Evolutionary conservation across 345 rosid genomes (phyloP).

Genomic region (Sapria himalayana): DNA sequence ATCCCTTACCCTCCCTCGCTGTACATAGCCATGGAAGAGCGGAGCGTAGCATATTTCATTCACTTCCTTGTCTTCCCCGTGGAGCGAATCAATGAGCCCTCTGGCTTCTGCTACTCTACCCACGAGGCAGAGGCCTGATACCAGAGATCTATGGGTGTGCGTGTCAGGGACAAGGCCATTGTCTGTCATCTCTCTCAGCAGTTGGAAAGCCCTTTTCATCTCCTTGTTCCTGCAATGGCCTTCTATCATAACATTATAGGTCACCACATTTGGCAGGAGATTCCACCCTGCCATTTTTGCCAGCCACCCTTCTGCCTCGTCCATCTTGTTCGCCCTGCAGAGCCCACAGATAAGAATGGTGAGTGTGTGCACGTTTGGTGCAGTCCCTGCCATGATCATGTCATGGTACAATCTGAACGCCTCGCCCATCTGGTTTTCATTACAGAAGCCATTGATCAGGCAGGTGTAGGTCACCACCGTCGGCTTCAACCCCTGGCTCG

Average conservation of each 20-base stretch:
- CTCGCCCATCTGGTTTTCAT: conserved; percentile 26
- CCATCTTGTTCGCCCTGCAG: conserved; percentile 28
- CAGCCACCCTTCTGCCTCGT: conserved; percentile 36
- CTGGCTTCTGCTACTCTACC: conserved; percentile 56
- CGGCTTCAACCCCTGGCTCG: conserved; percentile 32
- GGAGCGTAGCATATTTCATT: conserved; percentile 77
- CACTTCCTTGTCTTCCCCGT: conserved; percentile 25
- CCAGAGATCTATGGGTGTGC: conserved; percentile 57
- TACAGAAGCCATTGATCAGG: conserved; percentile 56
- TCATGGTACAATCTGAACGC: conserved; percentile 64
- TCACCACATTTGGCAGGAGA: conserved; percentile 50
- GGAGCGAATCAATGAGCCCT: conserved; percentile 49
- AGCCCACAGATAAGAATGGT: conserved; percentile 59
- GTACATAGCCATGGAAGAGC: conserved; percentile 58
- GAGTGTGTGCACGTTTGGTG: conserved; percentile 41
- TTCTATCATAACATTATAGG: conserved; percentile 73
- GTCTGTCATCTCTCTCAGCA: conserved; percentile 41
- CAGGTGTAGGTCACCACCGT: conserved; percentile 61
- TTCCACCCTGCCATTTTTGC: conserved; percentile 39
- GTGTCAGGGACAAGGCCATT: conserved; percentile 71
- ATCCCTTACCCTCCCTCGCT: conserved; percentile 57
- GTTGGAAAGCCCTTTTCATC: conserved; percentile 33
- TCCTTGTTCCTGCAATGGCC: conserved; percentile 44
- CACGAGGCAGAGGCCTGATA: conserved; percentile 46
- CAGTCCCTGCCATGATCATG: conserved; percentile 64